Conservation (phyloP, 768 basidiomycete species). For the Termitomyces sp. region DNA sequence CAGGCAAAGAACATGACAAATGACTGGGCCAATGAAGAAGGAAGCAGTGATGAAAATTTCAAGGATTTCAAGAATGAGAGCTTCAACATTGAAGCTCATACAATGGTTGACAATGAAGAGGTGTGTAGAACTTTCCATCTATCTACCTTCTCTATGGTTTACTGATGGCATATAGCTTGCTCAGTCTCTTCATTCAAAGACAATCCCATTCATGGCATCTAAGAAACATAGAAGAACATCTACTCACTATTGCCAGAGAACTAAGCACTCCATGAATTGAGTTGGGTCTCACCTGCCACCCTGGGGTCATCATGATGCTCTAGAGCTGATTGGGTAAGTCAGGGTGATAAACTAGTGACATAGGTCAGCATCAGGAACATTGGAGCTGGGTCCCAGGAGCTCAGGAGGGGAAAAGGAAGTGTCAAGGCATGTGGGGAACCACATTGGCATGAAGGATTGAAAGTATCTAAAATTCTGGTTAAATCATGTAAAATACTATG, state of each 20-base stretch:
- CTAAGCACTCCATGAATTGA: not conserved
- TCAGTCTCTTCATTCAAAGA: not conserved
- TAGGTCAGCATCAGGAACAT: too few relatives aligned
- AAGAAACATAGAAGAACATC: not conserved
- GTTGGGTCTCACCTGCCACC: too few relatives aligned
- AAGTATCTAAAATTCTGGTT: too few relatives aligned
- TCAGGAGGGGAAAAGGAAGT: too few relatives aligned
- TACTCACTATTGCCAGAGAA: not conserved
- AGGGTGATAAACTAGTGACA: too few relatives aligned
- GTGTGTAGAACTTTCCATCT: not conserved
- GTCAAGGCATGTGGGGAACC: too few relatives aligned
- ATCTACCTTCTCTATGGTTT: not conserved
- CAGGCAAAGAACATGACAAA: not conserved
- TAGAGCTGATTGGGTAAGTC: too few relatives aligned
- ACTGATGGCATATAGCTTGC: not conserved
- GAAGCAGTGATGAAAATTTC: not conserved
- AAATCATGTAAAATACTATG: too few relatives aligned
- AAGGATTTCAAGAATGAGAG: not conserved
- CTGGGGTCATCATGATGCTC: too few relatives aligned
- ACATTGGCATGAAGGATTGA: too few relatives aligned
- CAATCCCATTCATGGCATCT: not conserved
- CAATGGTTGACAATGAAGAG: not conserved
- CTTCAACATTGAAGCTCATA: not conserved
- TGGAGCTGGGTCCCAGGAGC: too few relatives aligned
- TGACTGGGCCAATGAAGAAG: not conserved